phyloP scores from a whole-genome alignment of 2,329 filamentous ascomycete species.

The Cladorrhinum sp. region DNA sequence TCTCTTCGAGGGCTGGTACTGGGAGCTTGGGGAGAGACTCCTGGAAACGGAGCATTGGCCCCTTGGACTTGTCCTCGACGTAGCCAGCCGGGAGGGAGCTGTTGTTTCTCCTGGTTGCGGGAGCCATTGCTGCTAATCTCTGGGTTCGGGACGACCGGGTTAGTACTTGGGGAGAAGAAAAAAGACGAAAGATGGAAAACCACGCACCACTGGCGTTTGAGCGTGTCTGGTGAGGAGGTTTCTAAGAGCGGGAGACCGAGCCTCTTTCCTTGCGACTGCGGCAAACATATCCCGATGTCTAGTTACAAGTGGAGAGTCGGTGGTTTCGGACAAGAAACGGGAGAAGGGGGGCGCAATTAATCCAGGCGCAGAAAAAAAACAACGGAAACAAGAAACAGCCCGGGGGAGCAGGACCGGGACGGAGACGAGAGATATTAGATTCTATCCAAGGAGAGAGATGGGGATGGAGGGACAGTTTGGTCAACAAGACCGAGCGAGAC shows the following conservation, averaged over 20 bases:
- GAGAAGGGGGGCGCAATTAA: constrained; percentile 2
- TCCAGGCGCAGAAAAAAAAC: neutral
- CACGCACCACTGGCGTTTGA: constrained; percentile 29
- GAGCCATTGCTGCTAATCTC: constrained; percentile 48
- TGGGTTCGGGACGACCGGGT: constrained; percentile 11
- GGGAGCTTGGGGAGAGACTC: constrained; percentile 79
- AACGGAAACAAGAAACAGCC: constrained; percentile 2
- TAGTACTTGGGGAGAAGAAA: constrained; percentile 8
- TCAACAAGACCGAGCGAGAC: neutral
- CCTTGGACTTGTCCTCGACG: constrained; percentile 74
- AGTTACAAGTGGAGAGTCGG: constrained; percentile 5
- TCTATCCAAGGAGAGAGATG: neutral
- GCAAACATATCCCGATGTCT: constrained; percentile 35
- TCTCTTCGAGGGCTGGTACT: constrained; percentile 80
- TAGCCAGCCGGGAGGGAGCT: constrained; percentile 65
- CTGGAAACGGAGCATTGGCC: constrained; percentile 78
- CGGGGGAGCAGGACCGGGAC: constrained; percentile 1
- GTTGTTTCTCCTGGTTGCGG: constrained; percentile 50
- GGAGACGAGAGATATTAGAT: neutral
- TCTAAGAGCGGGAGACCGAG: constrained; percentile 35
- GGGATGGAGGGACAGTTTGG: neutral
- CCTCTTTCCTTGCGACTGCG: constrained; percentile 35
- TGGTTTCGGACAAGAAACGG: neutral
- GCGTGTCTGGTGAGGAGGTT: constrained; percentile 27
- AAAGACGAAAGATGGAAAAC: constrained; percentile 1